A percentile compares a stretch with the other conserved stretches of the same genome.
These are phyloP conservation scores for Neurospora sp. DNA, from an alignment of 495 filamentous ascomycete genomes.

Conservation along the genomic window DNA sequence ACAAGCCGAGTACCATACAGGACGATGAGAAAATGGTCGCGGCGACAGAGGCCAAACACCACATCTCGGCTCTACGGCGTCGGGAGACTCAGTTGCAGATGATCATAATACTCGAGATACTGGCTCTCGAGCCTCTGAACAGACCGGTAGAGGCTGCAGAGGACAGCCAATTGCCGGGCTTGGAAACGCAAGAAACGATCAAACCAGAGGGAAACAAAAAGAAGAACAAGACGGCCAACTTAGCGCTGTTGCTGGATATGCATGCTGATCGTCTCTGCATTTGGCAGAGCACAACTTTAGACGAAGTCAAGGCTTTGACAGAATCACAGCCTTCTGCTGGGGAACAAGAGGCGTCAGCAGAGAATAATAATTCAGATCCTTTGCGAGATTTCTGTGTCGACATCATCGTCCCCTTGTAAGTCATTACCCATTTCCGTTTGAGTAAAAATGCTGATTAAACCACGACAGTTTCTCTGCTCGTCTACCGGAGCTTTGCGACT, in stretches of 20 bases:
- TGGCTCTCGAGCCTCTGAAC: conserved; percentile 56
- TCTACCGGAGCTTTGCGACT: conserved; percentile 67
- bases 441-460: conserved; percentile 8
- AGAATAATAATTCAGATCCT: conserved; percentile 26
- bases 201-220: conserved; percentile 18
- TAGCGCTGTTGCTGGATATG: conserved; percentile 60
- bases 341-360: conserved; percentile 19
- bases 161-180: conserved; percentile 31
- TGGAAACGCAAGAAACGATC: conserved; percentile 14
- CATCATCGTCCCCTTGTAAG: conserved; percentile 85
- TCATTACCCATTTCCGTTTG: not conserved
- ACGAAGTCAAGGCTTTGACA: conserved; percentile 42
- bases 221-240: conserved; percentile 33
- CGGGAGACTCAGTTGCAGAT: conserved; percentile 85
- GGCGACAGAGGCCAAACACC: conserved; percentile 40
- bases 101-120: conserved; percentile 78
- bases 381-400: conserved; percentile 74
- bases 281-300: conserved; percentile 76
- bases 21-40: conserved; percentile 27
- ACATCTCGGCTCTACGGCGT: conserved; percentile 55
- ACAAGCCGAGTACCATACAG: conserved; percentile 25
- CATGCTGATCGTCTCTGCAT: conserved; percentile 88
- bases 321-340: conserved; percentile 30
- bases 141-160: conserved; percentile 27
- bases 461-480: conserved; percentile 59